Evolutionary conservation across 306 rosid genomes (phyloP).

Genomic region (Vicia sativa): DNA sequence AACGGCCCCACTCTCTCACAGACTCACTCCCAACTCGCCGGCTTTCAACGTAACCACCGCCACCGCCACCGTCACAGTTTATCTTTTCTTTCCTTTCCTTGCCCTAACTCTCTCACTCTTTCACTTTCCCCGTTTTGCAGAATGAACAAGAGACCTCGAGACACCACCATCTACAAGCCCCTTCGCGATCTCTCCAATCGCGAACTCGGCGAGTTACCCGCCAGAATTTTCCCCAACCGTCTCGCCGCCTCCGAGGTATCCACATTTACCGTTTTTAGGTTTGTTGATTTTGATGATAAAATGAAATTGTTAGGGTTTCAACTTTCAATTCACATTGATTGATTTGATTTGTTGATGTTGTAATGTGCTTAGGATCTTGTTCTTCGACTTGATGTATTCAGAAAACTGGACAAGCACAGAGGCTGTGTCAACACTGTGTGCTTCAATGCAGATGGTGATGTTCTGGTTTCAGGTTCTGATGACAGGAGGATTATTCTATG

Average conservation of each 20-base stretch:
- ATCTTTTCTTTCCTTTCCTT: not conserved
- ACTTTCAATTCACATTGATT: no score
- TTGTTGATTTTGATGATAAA: not conserved
- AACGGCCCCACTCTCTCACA: conserved; percentile 18
- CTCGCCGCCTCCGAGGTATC: conserved; percentile 76
- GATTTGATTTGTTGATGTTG: not conserved
- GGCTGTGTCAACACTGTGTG: conserved; percentile 84
- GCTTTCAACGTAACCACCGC: not conserved
- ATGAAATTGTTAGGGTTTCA: conserved; percentile 1
- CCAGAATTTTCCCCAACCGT: conserved; percentile 63
- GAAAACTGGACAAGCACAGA: conserved; percentile 69
- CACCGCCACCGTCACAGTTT: not conserved
- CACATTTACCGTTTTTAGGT: not conserved
- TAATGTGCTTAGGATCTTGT: conserved; percentile 66
- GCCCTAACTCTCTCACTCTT: no score
- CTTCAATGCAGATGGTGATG: conserved; percentile 78
- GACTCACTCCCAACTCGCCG: not conserved
- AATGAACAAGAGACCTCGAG: conserved; percentile 62
- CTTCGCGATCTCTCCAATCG: conserved; percentile 72
- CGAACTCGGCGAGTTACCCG: conserved; percentile 72
- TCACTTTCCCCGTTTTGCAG: conserved; percentile 8
- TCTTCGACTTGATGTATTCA: conserved; percentile 64
- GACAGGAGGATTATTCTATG: conserved; percentile 77
- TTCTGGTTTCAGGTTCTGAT: conserved; percentile 85
- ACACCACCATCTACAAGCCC: conserved; percentile 44